These are phyloP conservation scores for Castanea crenata DNA, from an alignment of 306 rosid genomes.

Conservation along the genomic window DNA sequence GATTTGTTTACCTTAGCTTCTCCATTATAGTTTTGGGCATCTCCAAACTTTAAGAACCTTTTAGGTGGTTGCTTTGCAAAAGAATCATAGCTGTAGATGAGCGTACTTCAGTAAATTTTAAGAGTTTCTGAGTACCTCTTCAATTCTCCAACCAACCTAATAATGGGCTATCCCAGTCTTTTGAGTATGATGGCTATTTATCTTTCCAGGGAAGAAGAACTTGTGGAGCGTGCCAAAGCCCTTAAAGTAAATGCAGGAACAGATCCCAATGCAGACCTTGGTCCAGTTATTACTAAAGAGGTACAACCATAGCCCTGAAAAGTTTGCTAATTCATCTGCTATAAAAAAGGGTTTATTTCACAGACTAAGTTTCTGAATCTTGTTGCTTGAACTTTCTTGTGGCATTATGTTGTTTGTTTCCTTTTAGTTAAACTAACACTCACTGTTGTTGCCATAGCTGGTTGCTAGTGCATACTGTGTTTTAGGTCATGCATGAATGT, in stretches of 20 bases:
- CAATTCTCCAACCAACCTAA: neutral
- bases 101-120: neutral
- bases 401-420: slow-evolving; percentile 6
- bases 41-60: neutral
- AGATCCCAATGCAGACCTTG: slow-evolving; percentile 60
- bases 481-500: neutral
- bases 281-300: slow-evolving; percentile 73
- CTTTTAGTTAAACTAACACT: neutral
- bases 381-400: neutral
- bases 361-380: no score
- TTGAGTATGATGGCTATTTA: slow-evolving; percentile 8
- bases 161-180: neutral
- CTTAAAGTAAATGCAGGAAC: slow-evolving; percentile 66
- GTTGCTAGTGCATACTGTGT: slow-evolving; percentile 1
- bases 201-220: slow-evolving; percentile 55
- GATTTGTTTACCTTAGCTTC: slow-evolving; percentile 1
- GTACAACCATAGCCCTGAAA: slow-evolving; percentile 25
- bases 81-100: neutral
- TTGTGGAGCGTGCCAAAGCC: slow-evolving; percentile 49
- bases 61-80: neutral
- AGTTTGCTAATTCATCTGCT: slow-evolving; percentile 2
- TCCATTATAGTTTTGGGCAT: neutral
- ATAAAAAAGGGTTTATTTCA: neutral
- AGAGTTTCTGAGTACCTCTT: neutral
- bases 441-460: neutral